phyloP scores from a whole-genome alignment of 2,329 filamentous ascomycete species.

The Beauveria pseudobassiana region DNA sequence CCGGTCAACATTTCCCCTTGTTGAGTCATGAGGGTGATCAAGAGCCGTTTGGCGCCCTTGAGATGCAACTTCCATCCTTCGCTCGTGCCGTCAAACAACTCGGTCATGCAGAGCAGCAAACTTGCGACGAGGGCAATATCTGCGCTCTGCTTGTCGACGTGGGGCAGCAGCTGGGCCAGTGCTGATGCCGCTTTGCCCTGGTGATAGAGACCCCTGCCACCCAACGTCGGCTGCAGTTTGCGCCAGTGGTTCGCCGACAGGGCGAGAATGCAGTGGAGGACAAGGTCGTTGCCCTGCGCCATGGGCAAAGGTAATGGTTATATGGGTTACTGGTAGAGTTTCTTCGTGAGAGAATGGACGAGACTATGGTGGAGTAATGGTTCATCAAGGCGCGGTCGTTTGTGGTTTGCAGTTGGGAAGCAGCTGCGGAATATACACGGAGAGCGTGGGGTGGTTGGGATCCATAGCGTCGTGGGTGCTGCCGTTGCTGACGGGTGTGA shows the following conservation, averaged over 20 bases:
- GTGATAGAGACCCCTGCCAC: slow-evolving; percentile 23
- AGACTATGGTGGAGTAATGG: slow-evolving; percentile 27
- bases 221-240: slow-evolving; percentile 24
- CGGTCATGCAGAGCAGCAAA: slow-evolving; percentile 34
- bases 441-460: slow-evolving; percentile 17
- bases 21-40: slow-evolving; percentile 25
- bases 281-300: slow-evolving; percentile 25
- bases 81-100: slow-evolving; percentile 34
- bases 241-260: slow-evolving; percentile 29
- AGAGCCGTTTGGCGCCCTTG: slow-evolving; percentile 31
- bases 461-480: slow-evolving; percentile 18
- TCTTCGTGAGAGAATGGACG: slow-evolving; percentile 25
- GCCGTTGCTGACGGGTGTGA: slow-evolving; percentile 19
- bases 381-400: slow-evolving; percentile 27
- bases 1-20: slow-evolving; percentile 27
- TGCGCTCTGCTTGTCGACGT: slow-evolving; percentile 24
- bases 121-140: slow-evolving; percentile 31
- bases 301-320: slow-evolving; percentile 25
- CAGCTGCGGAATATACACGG: slow-evolving; percentile 22
- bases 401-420: slow-evolving; percentile 21
- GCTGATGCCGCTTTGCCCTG: slow-evolving; percentile 26
- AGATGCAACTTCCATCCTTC: slow-evolving; percentile 35
- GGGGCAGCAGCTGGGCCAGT: slow-evolving; percentile 25
- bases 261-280: slow-evolving; percentile 26
- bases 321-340: slow-evolving; percentile 23